These are phyloP conservation scores for Lactifluus rugatus DNA, from an alignment of 768 basidiomycete genomes.

Conservation along the genomic window DNA sequence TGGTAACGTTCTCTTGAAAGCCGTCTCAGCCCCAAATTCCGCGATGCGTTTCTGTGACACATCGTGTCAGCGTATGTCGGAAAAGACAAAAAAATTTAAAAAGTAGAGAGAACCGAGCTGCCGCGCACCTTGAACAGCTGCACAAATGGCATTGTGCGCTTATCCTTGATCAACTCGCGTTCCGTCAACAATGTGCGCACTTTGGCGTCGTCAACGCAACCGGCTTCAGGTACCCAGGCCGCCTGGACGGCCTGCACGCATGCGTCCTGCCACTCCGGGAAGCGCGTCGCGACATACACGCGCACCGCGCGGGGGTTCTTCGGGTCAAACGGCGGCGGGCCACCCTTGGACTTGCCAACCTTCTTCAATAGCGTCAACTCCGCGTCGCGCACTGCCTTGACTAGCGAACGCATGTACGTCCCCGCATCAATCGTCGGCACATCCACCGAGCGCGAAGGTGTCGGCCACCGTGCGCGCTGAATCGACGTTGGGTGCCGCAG, in stretches of 20 bases:
- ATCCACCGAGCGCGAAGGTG: conserved; percentile 50
- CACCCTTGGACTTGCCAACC: conserved; percentile 61
- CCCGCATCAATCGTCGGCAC: conserved; percentile 59
- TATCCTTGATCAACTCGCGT: conserved; percentile 87
- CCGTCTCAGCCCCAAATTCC: conserved; percentile 62
- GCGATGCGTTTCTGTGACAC: conserved; percentile 65
- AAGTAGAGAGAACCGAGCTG: background rate
- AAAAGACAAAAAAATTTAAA: background rate
- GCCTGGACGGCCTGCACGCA: conserved; percentile 71
- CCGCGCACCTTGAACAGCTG: conserved; percentile 77
- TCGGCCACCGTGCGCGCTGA: conserved; percentile 80
- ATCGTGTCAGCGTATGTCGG: background rate
- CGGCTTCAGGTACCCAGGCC: conserved; percentile 45
- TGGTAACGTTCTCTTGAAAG: conserved; percentile 72
- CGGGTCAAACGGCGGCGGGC: conserved; percentile 59
- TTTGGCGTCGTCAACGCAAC: conserved; percentile 74
- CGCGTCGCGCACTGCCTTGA: conserved; percentile 86
- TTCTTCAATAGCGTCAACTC: conserved; percentile 74
- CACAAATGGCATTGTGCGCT: conserved; percentile 91
- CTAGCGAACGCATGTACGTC: conserved; percentile 80
- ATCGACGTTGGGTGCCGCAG: conserved; percentile 67
- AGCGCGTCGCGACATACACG: conserved; percentile 82
- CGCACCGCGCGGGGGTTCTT: conserved; percentile 76
- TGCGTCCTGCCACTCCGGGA: conserved; percentile 90
- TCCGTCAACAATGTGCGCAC: conserved; percentile 58